Base-by-base conservation (phyloP, 495 filamentous ascomycete genomes). In the Penicillium fimorum region DNA sequence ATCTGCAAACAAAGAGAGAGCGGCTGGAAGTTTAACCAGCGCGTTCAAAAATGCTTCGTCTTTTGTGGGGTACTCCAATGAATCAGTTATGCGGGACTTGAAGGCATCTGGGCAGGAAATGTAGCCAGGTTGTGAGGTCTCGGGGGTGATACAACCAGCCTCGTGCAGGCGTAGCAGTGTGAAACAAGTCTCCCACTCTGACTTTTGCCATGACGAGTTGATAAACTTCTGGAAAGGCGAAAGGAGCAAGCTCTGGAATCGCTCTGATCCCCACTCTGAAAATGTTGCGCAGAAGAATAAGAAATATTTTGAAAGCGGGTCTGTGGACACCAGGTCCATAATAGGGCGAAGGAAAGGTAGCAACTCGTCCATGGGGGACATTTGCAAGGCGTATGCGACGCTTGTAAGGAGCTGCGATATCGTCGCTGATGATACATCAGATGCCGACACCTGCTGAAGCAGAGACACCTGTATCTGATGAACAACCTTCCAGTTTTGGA, bases 181-280 rank as follows among this genome's bases (percentile, higher is more conserved):
- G 17, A 88, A 76, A 57, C 84, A 89, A 29, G 92, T 76, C 61
- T 87, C 80, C 56, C 84, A 77, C 59, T 89, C 85, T 37, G 87
- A 82, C 10, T 79, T 70, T 32, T 76, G 76, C 91, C 91, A 96
- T 52, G 88, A 84, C 6, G 79, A 77, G 53, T 84, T 73, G 56
- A 95, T 77, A 59, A 91, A 96, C 85, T 81, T 90, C 66, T 92
- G 87, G 58, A 97, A 90, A 60, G 90, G 84, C 47, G 90, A 90
- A 12, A 91, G 75, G 11, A 95, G 73, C 11, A 96, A 77, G 49
- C 82, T 82, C 42, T 85, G 77, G 67, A 97, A 98, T 41, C 90
- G 80, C 51, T 93, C 87, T 10, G 78, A 64, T 42, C 88, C 85
- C 53, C 92, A 74, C 40, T 89, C 82, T 0, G 87, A 82, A 58